Conservation (phyloP, 2,329 filamentous ascomycete genomes). For the Colletotrichum tamarilloi region DNA sequence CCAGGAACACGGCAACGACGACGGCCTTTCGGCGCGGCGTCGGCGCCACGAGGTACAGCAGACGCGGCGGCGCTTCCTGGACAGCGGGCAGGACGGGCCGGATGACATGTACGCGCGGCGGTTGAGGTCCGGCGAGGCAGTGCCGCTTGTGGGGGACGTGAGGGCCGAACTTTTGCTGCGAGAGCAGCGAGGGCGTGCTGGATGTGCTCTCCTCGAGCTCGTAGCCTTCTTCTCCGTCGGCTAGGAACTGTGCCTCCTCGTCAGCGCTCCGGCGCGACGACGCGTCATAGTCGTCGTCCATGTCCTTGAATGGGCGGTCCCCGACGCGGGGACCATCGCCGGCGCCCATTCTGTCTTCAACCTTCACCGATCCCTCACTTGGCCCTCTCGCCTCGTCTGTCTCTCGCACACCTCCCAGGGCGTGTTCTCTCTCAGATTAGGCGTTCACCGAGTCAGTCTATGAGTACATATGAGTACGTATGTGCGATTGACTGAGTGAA, state of each 20-base stretch:
- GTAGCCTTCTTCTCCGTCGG: constrained; percentile 22
- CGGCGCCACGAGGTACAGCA: constrained; percentile 23
- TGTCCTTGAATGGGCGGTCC: constrained; percentile 30
- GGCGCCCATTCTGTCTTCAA: background rate
- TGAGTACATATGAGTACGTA: background rate
- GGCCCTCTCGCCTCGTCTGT: background rate
- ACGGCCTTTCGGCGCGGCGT: constrained; percentile 20
- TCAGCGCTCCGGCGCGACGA: constrained; percentile 7
- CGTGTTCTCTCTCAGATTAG: background rate
- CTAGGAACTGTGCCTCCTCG: constrained; percentile 22
- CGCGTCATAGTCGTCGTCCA: constrained; percentile 7
- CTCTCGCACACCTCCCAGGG: background rate
- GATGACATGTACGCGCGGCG: constrained; percentile 19
- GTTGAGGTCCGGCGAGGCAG: constrained; percentile 26
- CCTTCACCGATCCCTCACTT: background rate
- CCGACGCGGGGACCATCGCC: constrained; percentile 14
- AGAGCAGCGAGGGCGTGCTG: constrained; percentile 15
- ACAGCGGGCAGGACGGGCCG: constrained; percentile 21
- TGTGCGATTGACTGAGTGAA: background rate
- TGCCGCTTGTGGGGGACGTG: constrained; percentile 13
- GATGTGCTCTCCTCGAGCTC: constrained; percentile 27
- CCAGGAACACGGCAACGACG: constrained; percentile 24
- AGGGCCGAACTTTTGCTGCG: constrained; percentile 26
- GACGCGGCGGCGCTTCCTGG: constrained; percentile 18
- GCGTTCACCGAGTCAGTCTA: background rate